Evolutionary conservation across 2,329 filamentous ascomycete genomes (phyloP), one percentile per base, ranked within the genome.

Genomic region (Xylariaceae sp.): DNA sequence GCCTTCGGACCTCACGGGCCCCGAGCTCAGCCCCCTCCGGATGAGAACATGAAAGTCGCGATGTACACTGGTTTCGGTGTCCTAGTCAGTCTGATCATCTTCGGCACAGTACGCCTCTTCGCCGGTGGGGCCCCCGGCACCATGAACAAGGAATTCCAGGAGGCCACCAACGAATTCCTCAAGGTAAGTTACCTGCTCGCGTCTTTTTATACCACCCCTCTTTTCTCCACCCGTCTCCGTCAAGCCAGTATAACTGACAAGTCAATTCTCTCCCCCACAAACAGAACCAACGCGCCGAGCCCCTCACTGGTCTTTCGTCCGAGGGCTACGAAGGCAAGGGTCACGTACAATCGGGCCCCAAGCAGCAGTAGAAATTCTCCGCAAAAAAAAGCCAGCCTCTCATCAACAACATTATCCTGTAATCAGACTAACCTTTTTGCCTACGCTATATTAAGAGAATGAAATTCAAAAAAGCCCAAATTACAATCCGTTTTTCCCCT

Each of bases 131-230:
- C 81, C 60, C 94, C 94, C 64, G 78, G 80, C 73, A 95, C 92
- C 68, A 95, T 99, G 91, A 92, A 80, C 77, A 88, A 89, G 81
- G 94, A 99, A 77, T 97, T 88, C 84, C 90, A 99, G 79, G 91
- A 97, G 80, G 87, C 87, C 66, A 82, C 86, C 65, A 96, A 99
- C 76, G 94, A 96, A 79, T 94, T 88, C 75, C 80, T 96, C 73
- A 91, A 85, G 83, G 92, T 95, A 77, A 68, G 84, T 76, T 42
- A 32, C n/a, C 50, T 32, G 44, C 3, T 31, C 4, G 51, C 39
- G n/a, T 29, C 19, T 19, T 19, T 19, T 19, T 19, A 19, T 19
- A 19, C 19, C 12, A 5, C n/a, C 26, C 12, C 3, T 11, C 12
- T 30, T 40, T 27, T 37, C 39, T 43, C 50, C 34, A 6, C 6